Base-by-base conservation (phyloP, 129 eudicot genomes). In the Sambucus nigra region DNA sequence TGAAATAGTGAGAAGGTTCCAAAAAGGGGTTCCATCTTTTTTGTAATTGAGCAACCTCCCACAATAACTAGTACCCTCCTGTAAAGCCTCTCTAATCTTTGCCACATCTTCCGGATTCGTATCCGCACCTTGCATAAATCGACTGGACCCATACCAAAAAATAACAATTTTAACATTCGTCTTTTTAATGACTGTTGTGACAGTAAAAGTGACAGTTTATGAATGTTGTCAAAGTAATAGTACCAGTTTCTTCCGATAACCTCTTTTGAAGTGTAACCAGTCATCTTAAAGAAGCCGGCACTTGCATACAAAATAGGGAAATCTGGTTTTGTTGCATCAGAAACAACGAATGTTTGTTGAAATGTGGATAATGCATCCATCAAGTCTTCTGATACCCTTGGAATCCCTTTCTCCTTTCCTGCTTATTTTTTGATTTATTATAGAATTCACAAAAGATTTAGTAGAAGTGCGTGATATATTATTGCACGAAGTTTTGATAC, bases 221-320 rank as follows among this genome's bases (percentile, higher is more conserved):
- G 25, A 55, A 41, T 48, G 32, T 15, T 45, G 25, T 24, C 40
- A 28, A 21, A 1, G 9, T 48, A 5, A 16, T 11, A 0, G 17
- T 81, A 91, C 98, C 98, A 91, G 47, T 91, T 91, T 71, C 98
- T 64, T 44, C 98, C 98, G 12, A 91, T 73, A 21, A 91, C 95
- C 60, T 91, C 98, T 61, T 62, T 81, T 12, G 98, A 79, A 21
- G 84, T 76, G 81, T 91, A 91, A 12, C 98, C 98, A 2, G 98
- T 91, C 98, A 91, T 85, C 63, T 85, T 91, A 63, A 91, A 91
- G 67, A 91, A 91, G 2, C 95, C 98, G 0, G 92, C 95, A 32
- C 98, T 91, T 26, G 98, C 98, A 69, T 91, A 91, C 59, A 91
- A 56, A 27, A 91, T 91, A 0, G 98, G 98, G 33, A 54, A 72